Evolutionary conservation across 2,329 filamentous ascomycete genomes (phyloP), one percentile per base, ranked within the genome.

Genomic region (Ceratocystis papillata): DNA sequence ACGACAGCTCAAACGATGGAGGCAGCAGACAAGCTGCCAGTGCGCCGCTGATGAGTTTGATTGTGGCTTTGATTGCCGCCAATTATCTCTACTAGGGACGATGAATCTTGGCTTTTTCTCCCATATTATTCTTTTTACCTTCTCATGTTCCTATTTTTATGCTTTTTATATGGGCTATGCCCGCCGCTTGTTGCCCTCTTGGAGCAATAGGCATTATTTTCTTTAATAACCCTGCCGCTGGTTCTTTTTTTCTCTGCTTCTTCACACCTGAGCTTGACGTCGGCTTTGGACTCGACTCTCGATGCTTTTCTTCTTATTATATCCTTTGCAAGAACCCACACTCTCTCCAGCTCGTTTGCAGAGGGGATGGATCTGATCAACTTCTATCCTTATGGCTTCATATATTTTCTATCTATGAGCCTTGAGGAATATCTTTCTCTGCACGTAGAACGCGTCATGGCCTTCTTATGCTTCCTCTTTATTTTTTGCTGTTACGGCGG

Each of bases 61-160:
- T 84, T 55, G 77, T 84, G 59, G 82, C 82, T 64, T 77, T 85
- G 57, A 75, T 83, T 41, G 82, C 80, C 28, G 78, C 81, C 30
- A 77, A 78, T 17, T 80, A 76, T 70, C 74, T 82, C 69, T 78
- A 79, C 69, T 82, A 73, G 71, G 65, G 55, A 50, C 15, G 17
- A 50, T 15, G 63, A 50, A 17, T 7, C 41, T 28, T 41, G 63
- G 45, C 20, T 59, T n/a, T 20, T 17, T 62, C 59, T 53, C 45
- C 12, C 37, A 5, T 64, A 50, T 69, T 62, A 53, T 45, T 70
- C 53, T 64, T 53, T 64, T 65, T 55, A 53, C 66, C 63, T 50
- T 48, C 61, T 55, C 62, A 63, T 60, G 66, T 65, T 65, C 63
- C 41, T 65, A 64, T 37, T 60, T 57, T 59, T 30, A 57, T 28